Percentiles rank a stretch among this genome's conserved stretches.
Conservation (phyloP, 208 protist genomes). For the Trypanosoma vivax region DNA sequence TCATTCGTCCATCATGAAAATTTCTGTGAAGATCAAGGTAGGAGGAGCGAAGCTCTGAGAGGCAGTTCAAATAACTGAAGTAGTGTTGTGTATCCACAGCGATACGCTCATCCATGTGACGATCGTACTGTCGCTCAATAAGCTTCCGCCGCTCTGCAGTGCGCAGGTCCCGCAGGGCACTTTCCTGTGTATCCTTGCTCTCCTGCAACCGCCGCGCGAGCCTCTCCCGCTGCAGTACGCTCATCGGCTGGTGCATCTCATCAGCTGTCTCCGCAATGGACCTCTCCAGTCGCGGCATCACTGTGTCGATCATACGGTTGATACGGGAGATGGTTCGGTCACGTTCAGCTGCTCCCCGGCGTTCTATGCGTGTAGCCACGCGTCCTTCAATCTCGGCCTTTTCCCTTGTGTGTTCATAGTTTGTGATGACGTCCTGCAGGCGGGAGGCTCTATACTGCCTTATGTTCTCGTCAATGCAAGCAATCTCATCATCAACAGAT, state of each 20-base stretch:
- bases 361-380: constrained; percentile 35
- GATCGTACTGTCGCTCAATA: constrained; percentile 25
- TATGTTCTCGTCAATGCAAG: constrained; percentile 17
- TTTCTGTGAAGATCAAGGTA: constrained; percentile 8
- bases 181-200: constrained; percentile 8
- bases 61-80: constrained; percentile 12
- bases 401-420: constrained; percentile 10
- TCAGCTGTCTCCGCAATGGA: background rate
- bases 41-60: constrained; percentile 6
- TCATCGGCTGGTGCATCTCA: background rate
- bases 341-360: constrained; percentile 29
- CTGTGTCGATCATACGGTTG: constrained; percentile 21
- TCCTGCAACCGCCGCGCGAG: constrained; percentile 12
- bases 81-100: constrained; percentile 18
- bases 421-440: constrained; percentile 16
- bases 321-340: constrained; percentile 54
- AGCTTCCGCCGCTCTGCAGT: constrained; percentile 19
- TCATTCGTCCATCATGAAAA: constrained; percentile 14
- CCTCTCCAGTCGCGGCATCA: constrained; percentile 24
- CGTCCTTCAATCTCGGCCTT: constrained; percentile 16
- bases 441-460: constrained; percentile 27
- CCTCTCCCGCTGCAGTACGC: background rate
- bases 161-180: constrained; percentile 15
- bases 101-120: constrained; percentile 26
- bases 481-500: constrained; percentile 30